These are phyloP conservation scores for Leishmania braziliensis DNA, from an alignment of 208 protist genomes.

Conservation along the genomic window DNA sequence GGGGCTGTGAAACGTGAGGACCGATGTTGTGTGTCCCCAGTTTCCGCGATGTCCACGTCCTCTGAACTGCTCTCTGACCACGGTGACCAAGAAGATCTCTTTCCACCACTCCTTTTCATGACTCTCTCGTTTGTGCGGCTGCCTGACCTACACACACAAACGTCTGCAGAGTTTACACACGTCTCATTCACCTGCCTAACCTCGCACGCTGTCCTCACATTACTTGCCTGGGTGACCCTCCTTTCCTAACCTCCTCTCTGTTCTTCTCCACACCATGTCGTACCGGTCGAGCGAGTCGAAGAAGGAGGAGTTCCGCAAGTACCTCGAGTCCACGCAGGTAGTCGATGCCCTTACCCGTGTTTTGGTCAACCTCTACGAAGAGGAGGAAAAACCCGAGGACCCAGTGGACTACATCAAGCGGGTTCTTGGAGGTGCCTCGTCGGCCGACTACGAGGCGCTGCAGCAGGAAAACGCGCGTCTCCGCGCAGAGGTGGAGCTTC, in stretches of 20 bases:
- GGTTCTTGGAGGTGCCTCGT: slow-evolving; percentile 89
- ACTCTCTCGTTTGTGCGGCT: not conserved
- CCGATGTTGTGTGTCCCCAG: not conserved
- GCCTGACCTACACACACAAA: not conserved
- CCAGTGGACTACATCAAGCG: slow-evolving; percentile 94
- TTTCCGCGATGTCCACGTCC: not conserved
- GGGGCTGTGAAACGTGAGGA: not conserved
- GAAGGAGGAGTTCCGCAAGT: slow-evolving; percentile 96
- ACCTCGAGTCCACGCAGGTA: slow-evolving; percentile 92
- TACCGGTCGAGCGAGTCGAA: slow-evolving; percentile 93
- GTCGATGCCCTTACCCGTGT: slow-evolving; percentile 93
- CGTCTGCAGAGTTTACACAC: not conserved
- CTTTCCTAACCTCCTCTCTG: not conserved
- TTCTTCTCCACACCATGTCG: slow-evolving; percentile 54
- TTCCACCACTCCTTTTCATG: not conserved
- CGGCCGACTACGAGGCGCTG: slow-evolving; percentile 85
- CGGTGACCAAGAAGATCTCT: not conserved
- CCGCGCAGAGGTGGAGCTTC: slow-evolving; percentile 77
- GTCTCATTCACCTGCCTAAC: not conserved
- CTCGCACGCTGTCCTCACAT: not conserved
- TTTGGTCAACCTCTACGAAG: slow-evolving; percentile 93
- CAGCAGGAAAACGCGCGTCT: slow-evolving; percentile 86
- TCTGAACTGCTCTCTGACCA: not conserved
- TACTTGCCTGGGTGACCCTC: not conserved
- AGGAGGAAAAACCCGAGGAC: slow-evolving; percentile 92